Conservation (phyloP, 2,329 filamentous ascomycete species). For the Ophiobolus disseminans region DNA sequence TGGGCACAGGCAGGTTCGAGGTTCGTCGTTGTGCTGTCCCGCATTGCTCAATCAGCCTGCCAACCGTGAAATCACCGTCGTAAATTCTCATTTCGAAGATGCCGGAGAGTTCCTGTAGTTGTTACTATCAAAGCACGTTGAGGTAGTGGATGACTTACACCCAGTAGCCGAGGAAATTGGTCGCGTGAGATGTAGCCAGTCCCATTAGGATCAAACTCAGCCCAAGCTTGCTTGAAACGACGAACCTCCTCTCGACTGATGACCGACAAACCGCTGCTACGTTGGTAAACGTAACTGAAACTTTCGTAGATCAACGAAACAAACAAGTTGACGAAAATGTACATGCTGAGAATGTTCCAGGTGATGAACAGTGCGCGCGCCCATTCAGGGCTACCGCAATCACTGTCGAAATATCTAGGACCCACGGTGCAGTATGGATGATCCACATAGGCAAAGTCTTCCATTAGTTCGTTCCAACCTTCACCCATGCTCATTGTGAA, state of each 20-base stretch:
- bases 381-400: conserved; percentile 92
- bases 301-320: conserved; percentile 99
- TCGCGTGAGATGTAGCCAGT: conserved; percentile 91
- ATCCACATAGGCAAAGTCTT: conserved; percentile 84
- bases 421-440: conserved; percentile 81
- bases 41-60: conserved; percentile 86
- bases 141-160: conserved; percentile 58
- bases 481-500: conserved; percentile 94
- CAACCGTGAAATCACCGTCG: conserved; percentile 85
- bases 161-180: conserved; percentile 84
- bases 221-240: conserved; percentile 98
- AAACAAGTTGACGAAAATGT: conserved; percentile 98
- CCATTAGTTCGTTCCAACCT: conserved; percentile 97
- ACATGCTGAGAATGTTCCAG: conserved; percentile 99
- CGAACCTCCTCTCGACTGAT: conserved; percentile 94
- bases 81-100: conserved; percentile 98
- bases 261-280: conserved; percentile 88
- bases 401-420: conserved; percentile 78
- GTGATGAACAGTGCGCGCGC: conserved; percentile 87
- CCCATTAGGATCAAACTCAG: conserved; percentile 89
- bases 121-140: background rate
- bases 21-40: conserved; percentile 62
- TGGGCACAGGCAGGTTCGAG: conserved; percentile 57
- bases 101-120: conserved; percentile 76
- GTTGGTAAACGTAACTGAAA: conserved; percentile 98